phyloP scores from a whole-genome alignment of 1,284 basidiomycete genomes.

The Malassezia sympodialis region DNA sequence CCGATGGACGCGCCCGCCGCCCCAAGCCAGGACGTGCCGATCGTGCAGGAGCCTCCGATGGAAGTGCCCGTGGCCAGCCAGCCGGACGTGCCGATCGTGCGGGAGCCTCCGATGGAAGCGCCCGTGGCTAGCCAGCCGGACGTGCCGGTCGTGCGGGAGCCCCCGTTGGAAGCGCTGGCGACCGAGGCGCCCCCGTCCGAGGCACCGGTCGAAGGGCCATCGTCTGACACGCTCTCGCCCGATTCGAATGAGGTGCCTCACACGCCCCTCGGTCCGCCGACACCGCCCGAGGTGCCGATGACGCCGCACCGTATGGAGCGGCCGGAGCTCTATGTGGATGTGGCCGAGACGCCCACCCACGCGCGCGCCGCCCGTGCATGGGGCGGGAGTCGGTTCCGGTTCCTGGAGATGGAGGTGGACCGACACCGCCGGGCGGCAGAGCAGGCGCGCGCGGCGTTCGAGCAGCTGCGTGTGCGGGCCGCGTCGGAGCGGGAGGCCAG shows the following conservation, averaged over 20 bases:
- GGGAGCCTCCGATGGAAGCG: background rate
- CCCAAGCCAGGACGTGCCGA: too few relatives aligned
- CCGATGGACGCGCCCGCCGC: background rate
- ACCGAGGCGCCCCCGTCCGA: background rate
- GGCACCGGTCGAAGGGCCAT: background rate
- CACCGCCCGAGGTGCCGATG: background rate
- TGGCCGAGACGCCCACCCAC: background rate
- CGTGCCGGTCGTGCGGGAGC: background rate
- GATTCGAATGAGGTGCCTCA: background rate
- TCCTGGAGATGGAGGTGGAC: conserved; percentile 4
- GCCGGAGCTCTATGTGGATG: conserved; percentile 1
- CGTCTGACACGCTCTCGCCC: background rate
- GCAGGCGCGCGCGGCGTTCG: conserved; percentile 25
- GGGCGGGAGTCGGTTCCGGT: conserved; percentile 1
- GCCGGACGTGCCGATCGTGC: too few relatives aligned
- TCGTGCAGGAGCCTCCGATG: too few relatives aligned
- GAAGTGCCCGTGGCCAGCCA: too few relatives aligned
- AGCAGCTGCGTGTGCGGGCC: conserved; percentile 27
- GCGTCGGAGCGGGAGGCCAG: conserved; percentile 34
- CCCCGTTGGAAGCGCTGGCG: background rate
- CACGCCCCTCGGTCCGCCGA: background rate
- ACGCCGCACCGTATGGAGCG: background rate
- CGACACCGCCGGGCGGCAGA: conserved; percentile 14
- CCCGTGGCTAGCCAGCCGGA: too few relatives aligned
- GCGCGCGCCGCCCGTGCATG: background rate